These are phyloP conservation scores for Sporisorium exsertum DNA, from an alignment of 1,284 basidiomycete genomes.

Conservation along the genomic window DNA sequence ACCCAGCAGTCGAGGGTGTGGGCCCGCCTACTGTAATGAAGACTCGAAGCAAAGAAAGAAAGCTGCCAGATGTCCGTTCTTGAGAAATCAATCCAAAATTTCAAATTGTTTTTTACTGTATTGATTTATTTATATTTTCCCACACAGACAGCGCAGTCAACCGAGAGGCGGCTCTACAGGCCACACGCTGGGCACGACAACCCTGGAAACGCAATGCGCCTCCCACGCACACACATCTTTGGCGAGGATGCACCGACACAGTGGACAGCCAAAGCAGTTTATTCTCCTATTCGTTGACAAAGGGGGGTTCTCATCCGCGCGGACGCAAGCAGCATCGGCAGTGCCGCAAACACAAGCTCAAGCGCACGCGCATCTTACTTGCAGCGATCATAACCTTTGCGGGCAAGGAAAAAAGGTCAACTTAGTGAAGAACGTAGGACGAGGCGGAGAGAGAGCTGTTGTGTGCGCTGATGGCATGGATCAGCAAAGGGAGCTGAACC, in stretches of 20 bases:
- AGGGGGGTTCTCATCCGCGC: no score
- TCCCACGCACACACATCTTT: not conserved
- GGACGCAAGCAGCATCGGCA: no score
- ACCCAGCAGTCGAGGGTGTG: not conserved
- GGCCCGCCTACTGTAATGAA: no score
- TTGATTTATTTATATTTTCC: not conserved
- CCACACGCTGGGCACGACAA: not conserved
- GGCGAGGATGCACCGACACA: not conserved
- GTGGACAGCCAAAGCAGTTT: no score
- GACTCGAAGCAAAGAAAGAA: no score
- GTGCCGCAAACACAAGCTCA: no score
- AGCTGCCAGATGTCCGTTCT: no score
- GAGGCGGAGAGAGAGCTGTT: not conserved
- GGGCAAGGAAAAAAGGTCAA: no score
- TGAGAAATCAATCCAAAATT: not conserved
- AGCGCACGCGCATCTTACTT: no score
- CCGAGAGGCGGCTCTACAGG: not conserved
- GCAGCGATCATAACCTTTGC: no score
- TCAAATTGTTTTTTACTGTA: not conserved
- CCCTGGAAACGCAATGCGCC: constrained; percentile 1
- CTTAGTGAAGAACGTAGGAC: no score
- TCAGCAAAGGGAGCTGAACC: not conserved
- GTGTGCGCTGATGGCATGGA: not conserved
- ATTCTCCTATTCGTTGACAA: no score
- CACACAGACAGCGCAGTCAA: not conserved